Percentiles rank a stretch among this genome's conserved stretches.
phyloP scores from a whole-genome alignment of 2,329 filamentous ascomycete genomes.

The Blastomyces emzantsi region DNA sequence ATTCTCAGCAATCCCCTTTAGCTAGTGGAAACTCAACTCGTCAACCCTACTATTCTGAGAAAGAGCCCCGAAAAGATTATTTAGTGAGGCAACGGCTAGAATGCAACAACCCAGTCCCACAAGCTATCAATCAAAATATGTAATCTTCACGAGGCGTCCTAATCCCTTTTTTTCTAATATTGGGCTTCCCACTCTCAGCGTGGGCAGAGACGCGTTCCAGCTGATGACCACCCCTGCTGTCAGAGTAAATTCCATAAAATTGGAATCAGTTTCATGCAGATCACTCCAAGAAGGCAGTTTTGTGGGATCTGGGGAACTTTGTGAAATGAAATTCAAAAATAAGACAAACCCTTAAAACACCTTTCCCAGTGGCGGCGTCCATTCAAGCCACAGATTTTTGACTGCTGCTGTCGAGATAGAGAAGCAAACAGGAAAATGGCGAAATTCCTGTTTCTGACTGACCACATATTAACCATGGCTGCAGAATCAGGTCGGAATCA shows the following conservation, averaged over 20 bases:
- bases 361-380: not conserved
- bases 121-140: not conserved
- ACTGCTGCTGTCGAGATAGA: not conserved
- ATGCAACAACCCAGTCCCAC: not conserved
- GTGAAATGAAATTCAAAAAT: not conserved
- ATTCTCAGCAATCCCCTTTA: not conserved
- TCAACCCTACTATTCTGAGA: not conserved
- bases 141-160: not conserved
- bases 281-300: not conserved
- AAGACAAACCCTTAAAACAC: not conserved
- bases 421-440: not conserved
- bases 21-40: not conserved
- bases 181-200: not conserved
- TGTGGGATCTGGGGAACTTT: not conserved
- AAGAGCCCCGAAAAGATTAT: not conserved
- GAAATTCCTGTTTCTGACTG: not conserved
- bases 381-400: not conserved
- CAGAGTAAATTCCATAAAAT: not conserved
- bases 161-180: not conserved
- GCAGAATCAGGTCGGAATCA: not conserved
- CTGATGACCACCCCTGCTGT: not conserved
- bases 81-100: not conserved
- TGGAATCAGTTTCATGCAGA: not conserved
- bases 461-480: not conserved
- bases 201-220: not conserved